phyloP scores from a whole-genome alignment of 2,329 filamentous ascomycete species.

The Colletotrichum lupini region DNA sequence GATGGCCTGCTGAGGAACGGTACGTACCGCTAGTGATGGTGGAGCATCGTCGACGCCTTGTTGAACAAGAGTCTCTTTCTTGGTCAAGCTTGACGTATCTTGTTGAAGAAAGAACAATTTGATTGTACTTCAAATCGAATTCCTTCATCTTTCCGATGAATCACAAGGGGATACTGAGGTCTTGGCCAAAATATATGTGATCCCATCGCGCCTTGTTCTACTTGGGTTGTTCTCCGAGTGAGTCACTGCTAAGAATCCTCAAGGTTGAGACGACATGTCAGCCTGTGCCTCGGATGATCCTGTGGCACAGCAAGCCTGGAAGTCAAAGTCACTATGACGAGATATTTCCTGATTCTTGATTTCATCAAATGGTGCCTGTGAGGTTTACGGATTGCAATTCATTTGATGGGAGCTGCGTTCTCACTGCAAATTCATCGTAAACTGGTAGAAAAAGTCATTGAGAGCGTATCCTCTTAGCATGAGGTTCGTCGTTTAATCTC shows the following conservation, averaged over 20 bases:
- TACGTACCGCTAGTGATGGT: not conserved
- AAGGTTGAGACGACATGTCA: not conserved
- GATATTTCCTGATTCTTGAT: too few relatives aligned
- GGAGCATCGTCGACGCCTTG: not conserved
- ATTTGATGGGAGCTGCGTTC: too few relatives aligned
- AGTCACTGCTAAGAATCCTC: not conserved
- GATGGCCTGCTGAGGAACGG: not conserved
- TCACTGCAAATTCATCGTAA: too few relatives aligned
- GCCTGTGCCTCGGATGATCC: not conserved
- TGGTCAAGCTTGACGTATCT: not conserved
- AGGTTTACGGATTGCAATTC: too few relatives aligned
- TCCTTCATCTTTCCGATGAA: too few relatives aligned
- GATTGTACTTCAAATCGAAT: not conserved
- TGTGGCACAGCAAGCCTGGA: not conserved
- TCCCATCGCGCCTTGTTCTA: not conserved
- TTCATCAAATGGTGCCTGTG: too few relatives aligned
- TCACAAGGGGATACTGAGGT: rapidly evolving
- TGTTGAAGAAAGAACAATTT: not conserved
- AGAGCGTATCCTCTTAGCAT: too few relatives aligned
- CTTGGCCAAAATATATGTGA: too few relatives aligned
- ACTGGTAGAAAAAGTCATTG: too few relatives aligned
- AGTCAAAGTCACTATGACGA: not conserved
- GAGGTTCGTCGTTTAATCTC: too few relatives aligned
- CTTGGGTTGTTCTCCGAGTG: not conserved
- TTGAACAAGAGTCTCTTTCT: not conserved